Evolutionary conservation across 495 filamentous ascomycete species (phyloP).

Genomic region (Physcia stellaris): DNA sequence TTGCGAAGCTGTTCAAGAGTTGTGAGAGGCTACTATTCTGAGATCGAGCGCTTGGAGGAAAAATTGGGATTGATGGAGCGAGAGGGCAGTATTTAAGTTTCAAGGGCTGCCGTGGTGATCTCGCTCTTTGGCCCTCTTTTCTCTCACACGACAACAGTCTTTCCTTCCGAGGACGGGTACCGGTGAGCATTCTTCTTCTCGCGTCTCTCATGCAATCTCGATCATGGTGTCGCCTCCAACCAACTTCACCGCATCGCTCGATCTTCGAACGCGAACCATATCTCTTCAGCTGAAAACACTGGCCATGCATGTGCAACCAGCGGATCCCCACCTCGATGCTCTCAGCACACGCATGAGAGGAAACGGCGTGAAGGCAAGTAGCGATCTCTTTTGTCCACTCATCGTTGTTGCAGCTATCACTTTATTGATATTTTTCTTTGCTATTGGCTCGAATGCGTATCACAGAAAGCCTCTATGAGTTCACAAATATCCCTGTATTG

Average conservation of each 20-base stretch:
- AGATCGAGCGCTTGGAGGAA: too few species aligned
- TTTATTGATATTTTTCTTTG: not conserved
- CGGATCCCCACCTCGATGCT: slow-evolving; percentile 1
- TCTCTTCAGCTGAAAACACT: not conserved
- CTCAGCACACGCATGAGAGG: not conserved
- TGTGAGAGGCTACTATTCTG: too few species aligned
- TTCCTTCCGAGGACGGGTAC: too few species aligned
- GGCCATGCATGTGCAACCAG: not conserved
- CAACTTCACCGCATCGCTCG: not conserved
- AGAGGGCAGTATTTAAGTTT: too few species aligned
- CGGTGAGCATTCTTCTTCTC: too few species aligned
- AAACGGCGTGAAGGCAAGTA: slow-evolving; percentile 1
- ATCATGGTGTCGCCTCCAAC: too few species aligned
- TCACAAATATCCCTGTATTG: not conserved
- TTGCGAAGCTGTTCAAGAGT: too few species aligned
- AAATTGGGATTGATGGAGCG: too few species aligned
- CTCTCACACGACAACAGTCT: too few species aligned
- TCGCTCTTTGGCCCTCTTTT: too few species aligned
- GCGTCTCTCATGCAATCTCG: too few species aligned
- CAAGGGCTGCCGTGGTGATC: too few species aligned
- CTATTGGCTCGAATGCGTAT: not conserved
- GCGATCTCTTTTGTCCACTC: slow-evolving; percentile 3
- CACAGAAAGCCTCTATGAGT: not conserved
- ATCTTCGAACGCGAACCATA: not conserved
- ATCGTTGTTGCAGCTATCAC: slow-evolving; percentile 2